These are phyloP conservation scores for Eucalyptus globulus DNA, from an alignment of 345 rosid genomes.

Conservation along the genomic window DNA sequence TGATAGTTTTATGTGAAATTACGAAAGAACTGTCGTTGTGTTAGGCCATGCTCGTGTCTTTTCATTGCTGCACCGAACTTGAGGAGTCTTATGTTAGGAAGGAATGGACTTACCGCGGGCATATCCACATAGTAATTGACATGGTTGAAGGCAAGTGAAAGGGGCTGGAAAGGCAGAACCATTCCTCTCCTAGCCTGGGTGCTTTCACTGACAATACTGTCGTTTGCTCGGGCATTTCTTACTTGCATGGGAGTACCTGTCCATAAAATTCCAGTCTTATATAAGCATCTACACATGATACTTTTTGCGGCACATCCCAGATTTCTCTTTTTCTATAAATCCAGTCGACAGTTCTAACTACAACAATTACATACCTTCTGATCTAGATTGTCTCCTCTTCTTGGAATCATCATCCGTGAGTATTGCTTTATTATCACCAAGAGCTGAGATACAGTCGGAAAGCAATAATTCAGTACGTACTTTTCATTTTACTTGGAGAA, in stretches of 20 bases:
- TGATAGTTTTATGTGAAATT: not conserved
- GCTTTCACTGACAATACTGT: not conserved
- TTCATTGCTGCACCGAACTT: not conserved
- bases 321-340: not conserved
- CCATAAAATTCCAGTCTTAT: not conserved
- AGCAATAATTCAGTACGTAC: not conserved
- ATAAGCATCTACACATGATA: not conserved
- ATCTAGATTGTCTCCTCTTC: not conserved
- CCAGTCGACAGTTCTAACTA: not conserved
- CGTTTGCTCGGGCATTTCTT: not conserved
- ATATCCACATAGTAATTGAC: conserved; percentile 24
- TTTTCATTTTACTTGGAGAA: not conserved
- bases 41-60: not conserved
- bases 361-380: not conserved
- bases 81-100: not conserved
- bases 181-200: conserved; percentile 10
- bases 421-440: not conserved
- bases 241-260: not conserved
- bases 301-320: not conserved
- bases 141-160: conserved; percentile 17
- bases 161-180: conserved; percentile 30
- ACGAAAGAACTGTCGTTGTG: conserved; percentile 22
- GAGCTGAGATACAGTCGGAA: not conserved
- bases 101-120: conserved; percentile 5
- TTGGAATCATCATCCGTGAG: not conserved